Conservation (phyloP, 495 filamentous ascomycete species). For the Penicillium egyptiacum region DNA sequence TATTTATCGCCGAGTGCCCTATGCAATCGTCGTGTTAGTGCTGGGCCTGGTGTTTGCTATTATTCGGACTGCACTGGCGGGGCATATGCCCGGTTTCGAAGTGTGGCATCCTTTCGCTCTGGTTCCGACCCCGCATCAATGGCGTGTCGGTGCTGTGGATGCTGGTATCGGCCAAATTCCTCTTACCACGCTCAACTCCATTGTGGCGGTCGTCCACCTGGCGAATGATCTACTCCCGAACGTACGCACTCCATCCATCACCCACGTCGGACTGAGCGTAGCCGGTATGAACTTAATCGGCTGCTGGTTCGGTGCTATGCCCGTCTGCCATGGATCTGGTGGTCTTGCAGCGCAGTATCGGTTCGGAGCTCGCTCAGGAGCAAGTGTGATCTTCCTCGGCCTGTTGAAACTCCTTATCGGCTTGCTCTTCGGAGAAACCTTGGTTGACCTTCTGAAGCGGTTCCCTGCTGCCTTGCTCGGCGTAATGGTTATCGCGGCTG, state of each 20-base stretch:
- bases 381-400: conserved; percentile 78
- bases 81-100: conserved; percentile 45
- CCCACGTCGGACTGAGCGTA: conserved; percentile 76
- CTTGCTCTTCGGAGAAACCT: conserved; percentile 64
- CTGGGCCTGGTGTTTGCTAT: conserved; percentile 61
- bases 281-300: conserved; percentile 77
- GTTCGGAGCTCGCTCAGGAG: conserved; percentile 86
- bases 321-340: conserved; percentile 90
- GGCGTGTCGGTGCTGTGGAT: conserved; percentile 49
- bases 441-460: conserved; percentile 62
- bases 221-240: conserved; percentile 71
- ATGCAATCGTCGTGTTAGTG: conserved; percentile 69
- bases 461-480: conserved; percentile 77
- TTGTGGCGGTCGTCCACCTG: conserved; percentile 79
- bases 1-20: conserved; percentile 62
- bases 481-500: conserved; percentile 85
- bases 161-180: conserved; percentile 82
- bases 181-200: conserved; percentile 85
- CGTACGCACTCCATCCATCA: conserved; percentile 63
- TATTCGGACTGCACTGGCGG: conserved; percentile 35
- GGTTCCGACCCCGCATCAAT: conserved; percentile 47
- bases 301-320: conserved; percentile 93
- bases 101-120: conserved; percentile 50
- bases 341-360: conserved; percentile 86
- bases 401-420: conserved; percentile 74